Evolutionary conservation across 2,329 filamentous ascomycete species (phyloP).

Genomic region (Phialemonium atrogriseum): DNA sequence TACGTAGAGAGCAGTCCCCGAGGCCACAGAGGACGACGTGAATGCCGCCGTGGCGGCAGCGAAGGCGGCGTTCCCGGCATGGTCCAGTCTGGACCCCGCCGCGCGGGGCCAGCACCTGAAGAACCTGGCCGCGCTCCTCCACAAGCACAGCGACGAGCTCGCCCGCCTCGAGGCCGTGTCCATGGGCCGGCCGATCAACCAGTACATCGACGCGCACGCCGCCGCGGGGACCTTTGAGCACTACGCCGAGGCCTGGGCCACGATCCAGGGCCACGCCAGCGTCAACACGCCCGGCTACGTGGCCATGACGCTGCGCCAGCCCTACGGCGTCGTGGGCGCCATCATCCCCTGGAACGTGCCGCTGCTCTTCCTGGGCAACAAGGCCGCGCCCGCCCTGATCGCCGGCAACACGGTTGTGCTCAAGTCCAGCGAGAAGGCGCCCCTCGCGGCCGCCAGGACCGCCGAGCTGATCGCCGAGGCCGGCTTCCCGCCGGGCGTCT

Average conservation of each 20-base stretch:
- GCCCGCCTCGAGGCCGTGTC: conserved; percentile 34
- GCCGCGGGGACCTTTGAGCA: conserved; percentile 28
- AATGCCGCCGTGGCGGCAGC: conserved; percentile 34
- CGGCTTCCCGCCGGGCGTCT: conserved; percentile 66
- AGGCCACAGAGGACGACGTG: conserved; percentile 34
- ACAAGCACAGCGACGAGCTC: conserved; percentile 30
- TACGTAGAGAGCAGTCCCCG: conserved; percentile 22
- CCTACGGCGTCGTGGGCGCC: conserved; percentile 41
- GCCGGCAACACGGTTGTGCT: conserved; percentile 42
- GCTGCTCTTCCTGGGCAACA: conserved; percentile 34
- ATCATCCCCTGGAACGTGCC: conserved; percentile 54
- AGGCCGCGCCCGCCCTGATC: conserved; percentile 39
- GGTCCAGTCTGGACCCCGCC: conserved; percentile 30
- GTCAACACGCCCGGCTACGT: conserved; percentile 39
- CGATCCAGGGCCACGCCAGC: conserved; percentile 35
- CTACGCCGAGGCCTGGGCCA: conserved; percentile 32
- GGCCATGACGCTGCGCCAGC: conserved; percentile 37
- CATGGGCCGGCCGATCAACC: conserved; percentile 33
- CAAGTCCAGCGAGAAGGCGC: conserved; percentile 47
- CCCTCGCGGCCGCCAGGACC: conserved; percentile 29
- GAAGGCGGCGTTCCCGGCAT: conserved; percentile 33
- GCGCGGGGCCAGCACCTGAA: conserved; percentile 32
- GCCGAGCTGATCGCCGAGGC: conserved; percentile 57
- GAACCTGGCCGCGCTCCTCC: conserved; percentile 35
- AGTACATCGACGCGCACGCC: conserved; percentile 27